Evolutionary conservation across 345 rosid genomes (phyloP).

Genomic region (Eucalyptus fibrosa): DNA sequence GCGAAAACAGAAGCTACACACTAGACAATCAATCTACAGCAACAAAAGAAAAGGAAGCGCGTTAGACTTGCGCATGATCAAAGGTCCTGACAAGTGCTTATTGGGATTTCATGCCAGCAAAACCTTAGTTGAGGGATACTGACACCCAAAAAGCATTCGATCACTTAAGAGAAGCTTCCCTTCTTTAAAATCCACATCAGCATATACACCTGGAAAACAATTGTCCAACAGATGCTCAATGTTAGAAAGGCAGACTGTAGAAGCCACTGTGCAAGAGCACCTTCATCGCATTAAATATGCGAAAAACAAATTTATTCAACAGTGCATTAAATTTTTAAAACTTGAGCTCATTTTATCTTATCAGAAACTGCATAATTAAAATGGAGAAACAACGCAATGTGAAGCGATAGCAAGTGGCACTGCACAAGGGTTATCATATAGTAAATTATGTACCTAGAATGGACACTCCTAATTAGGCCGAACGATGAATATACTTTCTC

Average conservation of each 20-base stretch:
- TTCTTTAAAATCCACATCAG: slow-evolving; percentile 42
- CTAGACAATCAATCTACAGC: slow-evolving; percentile 74
- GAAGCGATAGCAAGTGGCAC: neutral
- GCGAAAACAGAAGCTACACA: slow-evolving; percentile 76
- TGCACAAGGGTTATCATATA: neutral
- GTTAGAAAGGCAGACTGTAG: neutral
- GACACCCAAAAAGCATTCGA: slow-evolving; percentile 60
- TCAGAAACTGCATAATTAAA: neutral
- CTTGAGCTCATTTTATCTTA: neutral
- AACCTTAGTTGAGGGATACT: slow-evolving; percentile 80
- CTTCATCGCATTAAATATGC: neutral
- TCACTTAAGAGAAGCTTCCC: slow-evolving; percentile 72
- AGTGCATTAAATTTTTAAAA: neutral
- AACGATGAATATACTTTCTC: neutral
- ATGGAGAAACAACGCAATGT: neutral
- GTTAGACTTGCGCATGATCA: neutral
- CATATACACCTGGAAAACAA: slow-evolving; percentile 46
- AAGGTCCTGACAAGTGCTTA: neutral
- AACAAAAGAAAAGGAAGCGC: neutral
- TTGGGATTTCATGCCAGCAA: neutral
- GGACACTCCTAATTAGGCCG: neutral
- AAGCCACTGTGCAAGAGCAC: neutral
- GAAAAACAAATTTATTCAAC: neutral
- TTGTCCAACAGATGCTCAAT: neutral
- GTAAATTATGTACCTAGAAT: neutral